Percentiles rank a stretch among this genome's conserved stretches.
Evolutionary conservation across 2,329 filamentous ascomycete genomes (phyloP).

Genomic region (Clarireedia sp.): DNA sequence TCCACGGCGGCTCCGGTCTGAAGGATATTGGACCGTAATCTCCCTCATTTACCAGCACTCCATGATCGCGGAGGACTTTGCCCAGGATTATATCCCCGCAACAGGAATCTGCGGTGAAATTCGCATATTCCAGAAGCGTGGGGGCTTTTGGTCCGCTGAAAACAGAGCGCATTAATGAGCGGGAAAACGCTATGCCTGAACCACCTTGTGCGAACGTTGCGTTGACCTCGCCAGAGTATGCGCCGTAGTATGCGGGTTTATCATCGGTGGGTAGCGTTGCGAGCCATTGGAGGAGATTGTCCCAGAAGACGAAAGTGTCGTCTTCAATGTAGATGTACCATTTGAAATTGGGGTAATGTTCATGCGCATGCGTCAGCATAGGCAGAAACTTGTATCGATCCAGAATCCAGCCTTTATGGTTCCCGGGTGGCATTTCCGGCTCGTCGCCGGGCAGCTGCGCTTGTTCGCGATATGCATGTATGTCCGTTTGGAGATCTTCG

Average conservation of each 20-base stretch:
- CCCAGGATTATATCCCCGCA: constrained; percentile 14
- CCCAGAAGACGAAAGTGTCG: constrained; percentile 10
- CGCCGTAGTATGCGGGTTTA: constrained; percentile 7
- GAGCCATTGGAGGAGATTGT: constrained; percentile 1
- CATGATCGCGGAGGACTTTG: constrained; percentile 9
- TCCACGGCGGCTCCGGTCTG: constrained; percentile 13
- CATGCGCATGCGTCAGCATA: constrained; percentile 8
- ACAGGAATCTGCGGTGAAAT: constrained; percentile 3
- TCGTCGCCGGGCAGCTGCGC: constrained; percentile 10
- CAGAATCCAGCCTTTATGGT: constrained; percentile 6
- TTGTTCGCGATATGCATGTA: constrained; percentile 8
- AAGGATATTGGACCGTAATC: constrained; percentile 6
- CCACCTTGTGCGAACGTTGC: constrained; percentile 11
- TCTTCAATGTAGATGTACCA: constrained; percentile 15
- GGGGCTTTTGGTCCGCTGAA: constrained; percentile 2
- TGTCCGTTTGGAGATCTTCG: background rate
- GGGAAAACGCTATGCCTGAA: constrained; percentile 10
- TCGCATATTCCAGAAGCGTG: constrained; percentile 7
- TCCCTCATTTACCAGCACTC: constrained; percentile 6
- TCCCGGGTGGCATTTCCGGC: background rate
- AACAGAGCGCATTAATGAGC: constrained; percentile 8
- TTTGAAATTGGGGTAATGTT: constrained; percentile 4
- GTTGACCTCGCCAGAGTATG: constrained; percentile 1
- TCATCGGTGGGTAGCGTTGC: constrained; percentile 4
- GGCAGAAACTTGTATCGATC: constrained; percentile 15